Conservation (phyloP, 805 yeast species). For the Starmerella vitae region DNA sequence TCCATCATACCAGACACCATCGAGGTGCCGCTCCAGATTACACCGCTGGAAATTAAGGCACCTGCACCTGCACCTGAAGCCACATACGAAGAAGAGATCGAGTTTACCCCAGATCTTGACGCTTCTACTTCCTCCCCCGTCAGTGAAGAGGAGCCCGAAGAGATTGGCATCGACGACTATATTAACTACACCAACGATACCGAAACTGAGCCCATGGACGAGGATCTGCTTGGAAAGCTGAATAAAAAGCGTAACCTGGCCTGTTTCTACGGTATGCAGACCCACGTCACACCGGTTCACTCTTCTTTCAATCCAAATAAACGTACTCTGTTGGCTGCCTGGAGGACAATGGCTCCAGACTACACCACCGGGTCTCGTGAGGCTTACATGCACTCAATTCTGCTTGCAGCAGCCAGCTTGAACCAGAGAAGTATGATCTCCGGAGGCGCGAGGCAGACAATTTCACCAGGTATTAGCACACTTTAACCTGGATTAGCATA, state of each 20-base stretch:
- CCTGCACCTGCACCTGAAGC: not conserved
- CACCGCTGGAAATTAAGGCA: not conserved
- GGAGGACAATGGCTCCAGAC: constrained; percentile 21
- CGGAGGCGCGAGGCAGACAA: constrained; percentile 26
- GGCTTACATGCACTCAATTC: constrained; percentile 20
- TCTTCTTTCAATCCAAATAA: constrained; percentile 19
- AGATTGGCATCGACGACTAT: constrained; percentile 8
- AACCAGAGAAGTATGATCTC: constrained; percentile 23
- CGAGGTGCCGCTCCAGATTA: not conserved
- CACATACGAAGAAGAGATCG: no score
- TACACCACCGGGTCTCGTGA: constrained; percentile 12
- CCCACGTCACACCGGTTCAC: not conserved
- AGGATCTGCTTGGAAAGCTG: not conserved
- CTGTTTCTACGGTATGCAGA: not conserved
- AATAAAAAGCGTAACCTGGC: not conserved
- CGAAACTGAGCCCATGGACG: not conserved
- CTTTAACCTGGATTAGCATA: no score
- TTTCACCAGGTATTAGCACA: constrained; percentile 15
- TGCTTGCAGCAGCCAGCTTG: constrained; percentile 22
- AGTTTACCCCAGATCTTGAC: not conserved
- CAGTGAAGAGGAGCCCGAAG: not conserved
- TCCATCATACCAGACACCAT: not conserved
- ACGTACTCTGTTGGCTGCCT: constrained; percentile 22
- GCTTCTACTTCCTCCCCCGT: not conserved
- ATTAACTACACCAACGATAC: constrained; percentile 3